phyloP scores from a whole-genome alignment of 2,329 filamentous ascomycete genomes.

The Aspergillus amoenus region DNA sequence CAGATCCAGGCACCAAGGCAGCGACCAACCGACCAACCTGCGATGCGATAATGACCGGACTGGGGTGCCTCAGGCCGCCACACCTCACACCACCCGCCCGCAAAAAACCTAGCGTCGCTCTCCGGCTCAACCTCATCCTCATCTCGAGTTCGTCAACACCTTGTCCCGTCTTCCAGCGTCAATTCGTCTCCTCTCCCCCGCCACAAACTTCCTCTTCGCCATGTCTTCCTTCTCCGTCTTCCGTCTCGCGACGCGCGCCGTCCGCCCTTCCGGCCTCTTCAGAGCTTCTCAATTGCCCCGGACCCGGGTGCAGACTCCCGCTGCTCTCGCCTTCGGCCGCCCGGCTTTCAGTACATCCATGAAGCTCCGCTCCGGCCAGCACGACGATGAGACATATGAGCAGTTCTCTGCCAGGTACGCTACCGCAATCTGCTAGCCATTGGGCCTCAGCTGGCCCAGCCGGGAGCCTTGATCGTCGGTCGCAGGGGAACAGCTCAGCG shows the following conservation, averaged over 20 bases:
- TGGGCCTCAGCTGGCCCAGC: constrained; percentile 15
- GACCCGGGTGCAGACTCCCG: constrained; percentile 58
- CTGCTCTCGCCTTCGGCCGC: constrained; percentile 53
- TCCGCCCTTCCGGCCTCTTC: constrained; percentile 58
- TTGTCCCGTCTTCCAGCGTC: constrained; percentile 18
- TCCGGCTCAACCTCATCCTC: constrained; percentile 21
- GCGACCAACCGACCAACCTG: not conserved
- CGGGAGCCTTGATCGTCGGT: constrained; percentile 11
- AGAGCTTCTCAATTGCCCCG: constrained; percentile 62
- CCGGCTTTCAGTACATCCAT: constrained; percentile 61
- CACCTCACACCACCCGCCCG: constrained; percentile 36
- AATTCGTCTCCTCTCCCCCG: constrained; percentile 25
- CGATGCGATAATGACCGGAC: not conserved
- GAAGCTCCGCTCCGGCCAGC: constrained; percentile 58
- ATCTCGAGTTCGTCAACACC: constrained; percentile 23
- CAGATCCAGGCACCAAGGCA: constrained; percentile 5
- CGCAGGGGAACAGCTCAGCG: constrained; percentile 16
- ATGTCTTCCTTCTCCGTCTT: constrained; percentile 70
- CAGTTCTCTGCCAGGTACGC: constrained; percentile 95
- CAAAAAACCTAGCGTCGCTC: constrained; percentile 34
- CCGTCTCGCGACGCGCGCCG: constrained; percentile 69
- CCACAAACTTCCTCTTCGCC: constrained; percentile 29
- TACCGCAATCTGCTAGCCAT: constrained; percentile 22
- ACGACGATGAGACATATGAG: constrained; percentile 97
- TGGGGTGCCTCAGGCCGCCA: constrained; percentile 23